These are phyloP conservation scores for Cucurbita ficifolia DNA, from an alignment of 306 rosid genomes.

Conservation along the genomic window DNA sequence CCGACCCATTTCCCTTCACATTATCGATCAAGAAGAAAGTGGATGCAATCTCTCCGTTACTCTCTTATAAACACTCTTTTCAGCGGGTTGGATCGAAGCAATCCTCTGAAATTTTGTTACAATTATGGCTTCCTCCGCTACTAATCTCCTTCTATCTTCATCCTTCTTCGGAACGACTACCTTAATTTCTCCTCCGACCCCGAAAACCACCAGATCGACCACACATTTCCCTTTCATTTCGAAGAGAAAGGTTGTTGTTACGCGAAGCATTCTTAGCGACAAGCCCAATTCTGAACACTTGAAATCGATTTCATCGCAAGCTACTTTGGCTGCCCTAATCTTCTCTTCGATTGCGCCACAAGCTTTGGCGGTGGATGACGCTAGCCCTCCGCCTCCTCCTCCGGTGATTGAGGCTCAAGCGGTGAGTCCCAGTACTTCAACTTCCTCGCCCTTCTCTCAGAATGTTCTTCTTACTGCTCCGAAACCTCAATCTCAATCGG, in stretches of 20 bases:
- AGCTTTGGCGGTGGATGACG: conserved; percentile 42
- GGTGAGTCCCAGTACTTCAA: conserved; percentile 15
- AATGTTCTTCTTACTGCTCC: conserved; percentile 63
- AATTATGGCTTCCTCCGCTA: conserved; percentile 47
- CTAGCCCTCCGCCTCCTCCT: conserved; percentile 23
- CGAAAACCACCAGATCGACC: conserved; percentile 42
- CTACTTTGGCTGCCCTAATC: conserved; percentile 53
- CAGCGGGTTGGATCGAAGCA: not conserved
- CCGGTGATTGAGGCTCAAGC: conserved; percentile 50
- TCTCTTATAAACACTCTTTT: not conserved
- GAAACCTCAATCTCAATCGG: conserved; percentile 40
- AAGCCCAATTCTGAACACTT: conserved; percentile 15
- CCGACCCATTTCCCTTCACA: not conserved
- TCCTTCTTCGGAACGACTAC: conserved; percentile 33
- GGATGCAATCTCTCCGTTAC: not conserved
- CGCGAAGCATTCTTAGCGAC: conserved; percentile 14
- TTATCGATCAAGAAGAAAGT: not conserved
- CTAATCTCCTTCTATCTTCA: conserved; percentile 50
- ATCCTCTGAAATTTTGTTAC: not conserved
- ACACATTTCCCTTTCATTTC: conserved; percentile 17
- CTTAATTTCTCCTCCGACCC: conserved; percentile 53
- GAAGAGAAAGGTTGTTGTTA: conserved; percentile 12
- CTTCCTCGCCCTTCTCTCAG: conserved; percentile 54
- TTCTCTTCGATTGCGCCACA: conserved; percentile 53
- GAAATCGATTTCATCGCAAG: conserved; percentile 37